Evolutionary conservation across 192 early-diverging fungal species (phyloP), one percentile per base, ranked within the genome.

Genomic region (Haplosporangium gracile): DNA sequence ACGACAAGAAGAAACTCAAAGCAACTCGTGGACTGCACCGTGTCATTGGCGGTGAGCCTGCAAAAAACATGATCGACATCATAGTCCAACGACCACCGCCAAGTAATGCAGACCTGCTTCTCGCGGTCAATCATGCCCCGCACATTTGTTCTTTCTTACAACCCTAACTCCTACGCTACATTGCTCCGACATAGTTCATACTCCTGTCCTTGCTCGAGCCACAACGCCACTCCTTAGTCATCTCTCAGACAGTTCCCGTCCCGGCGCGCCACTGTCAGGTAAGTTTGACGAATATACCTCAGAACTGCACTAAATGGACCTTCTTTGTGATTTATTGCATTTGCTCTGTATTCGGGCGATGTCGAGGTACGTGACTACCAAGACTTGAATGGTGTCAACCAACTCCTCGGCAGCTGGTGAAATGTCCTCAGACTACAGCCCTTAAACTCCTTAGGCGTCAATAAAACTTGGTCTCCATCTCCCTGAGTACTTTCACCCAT

Each of bases 401-500:
- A 69, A 69, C 68, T 69, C 68, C 22, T 69, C 36, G 68, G 34
- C 68, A 70, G 45, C 45, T 5, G 45, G 45, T 47, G 45, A 47
- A 47, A 47, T 10, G 11, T 5, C 45, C 45, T 47, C 45, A 70
- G 70, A 43, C 40, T 72, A 72, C 70, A 72, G 38, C 24, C 70
- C 70, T 43, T 72, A 72, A 72, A 45, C 70, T 43, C 42, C 70
- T 72, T 72, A 72, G 71, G 71, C 71, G 71, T 72, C 71, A 22
- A 72, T 75, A 75, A 75, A 75, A 75, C 74, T n/a, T 75, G 51
- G 22, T 32, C 74, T 75, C 74, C 74, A 75, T 36, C 68, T 57
- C 51, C 74, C 26, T 63, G 60, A 75, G 74, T 75, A 65, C 55
- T 75, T 75, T 40, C 74, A 75, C 38, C 74, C 74, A 75, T 40